A percentile compares a stretch with the other conserved stretches of the same genome.
Conservation (phyloP, 768 basidiomycete genomes). For the Chalciporus pseudorubinellus region DNA sequence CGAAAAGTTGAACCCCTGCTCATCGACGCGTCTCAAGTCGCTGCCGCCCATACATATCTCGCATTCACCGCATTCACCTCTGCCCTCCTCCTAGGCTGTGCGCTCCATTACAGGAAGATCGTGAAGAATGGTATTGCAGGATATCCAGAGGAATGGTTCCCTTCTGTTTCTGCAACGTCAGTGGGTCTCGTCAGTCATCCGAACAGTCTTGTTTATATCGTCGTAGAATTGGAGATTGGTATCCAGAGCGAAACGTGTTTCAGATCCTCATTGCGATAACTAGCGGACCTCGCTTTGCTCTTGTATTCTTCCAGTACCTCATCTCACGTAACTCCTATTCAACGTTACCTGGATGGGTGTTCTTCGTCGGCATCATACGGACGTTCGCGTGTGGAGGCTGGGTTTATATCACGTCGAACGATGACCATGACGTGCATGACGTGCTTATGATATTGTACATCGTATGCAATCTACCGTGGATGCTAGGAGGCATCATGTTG, state of each 20-base stretch:
- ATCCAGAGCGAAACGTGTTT: constrained; percentile 80
- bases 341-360: constrained; percentile 48
- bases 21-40: constrained; percentile 53
- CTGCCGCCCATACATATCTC: constrained; percentile 62
- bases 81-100: constrained; percentile 62
- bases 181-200: constrained; percentile 21
- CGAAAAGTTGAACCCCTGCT: constrained; percentile 17
- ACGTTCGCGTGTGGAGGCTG: constrained; percentile 87
- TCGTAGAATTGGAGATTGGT: constrained; percentile 87
- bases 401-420: constrained; percentile 86
- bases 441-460: constrained; percentile 87
- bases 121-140: constrained; percentile 82
- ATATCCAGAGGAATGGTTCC: constrained; percentile 89
- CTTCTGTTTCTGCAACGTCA: constrained; percentile 83
- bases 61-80: constrained; percentile 61
- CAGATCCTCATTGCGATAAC: constrained; percentile 87
- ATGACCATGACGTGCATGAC: constrained; percentile 83
- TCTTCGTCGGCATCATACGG: constrained; percentile 62
- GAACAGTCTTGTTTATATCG: constrained; percentile 1
- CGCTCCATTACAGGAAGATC: constrained; percentile 78
- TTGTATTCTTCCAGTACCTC: constrained; percentile 63
- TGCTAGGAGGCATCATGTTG: constrained; percentile 64
- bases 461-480: constrained; percentile 84
- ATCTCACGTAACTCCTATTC: constrained; percentile 46
- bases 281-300: constrained; percentile 75